These are phyloP conservation scores for Inga leiocalycina DNA, from an alignment of 306 rosid species.

Conservation along the genomic window DNA sequence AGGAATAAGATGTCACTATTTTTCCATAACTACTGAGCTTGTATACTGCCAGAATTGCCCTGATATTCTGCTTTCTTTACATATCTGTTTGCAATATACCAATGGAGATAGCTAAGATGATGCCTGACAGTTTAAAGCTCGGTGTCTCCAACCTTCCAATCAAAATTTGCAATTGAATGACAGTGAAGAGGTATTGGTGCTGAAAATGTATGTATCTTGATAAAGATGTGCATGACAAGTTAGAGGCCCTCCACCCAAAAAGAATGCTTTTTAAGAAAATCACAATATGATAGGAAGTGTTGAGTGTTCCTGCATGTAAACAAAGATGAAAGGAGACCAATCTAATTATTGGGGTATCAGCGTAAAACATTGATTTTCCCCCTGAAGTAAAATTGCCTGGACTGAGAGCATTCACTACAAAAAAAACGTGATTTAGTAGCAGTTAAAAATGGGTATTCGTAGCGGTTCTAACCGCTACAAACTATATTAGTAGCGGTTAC, in stretches of 20 bases:
- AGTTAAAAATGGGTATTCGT: no score
- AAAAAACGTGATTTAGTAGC: no score
- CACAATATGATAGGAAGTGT: background rate
- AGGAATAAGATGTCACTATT: background rate
- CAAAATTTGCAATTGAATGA: slow-evolving; percentile 36
- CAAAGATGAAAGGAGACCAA: background rate
- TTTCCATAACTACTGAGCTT: no score
- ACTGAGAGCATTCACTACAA: background rate
- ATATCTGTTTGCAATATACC: slow-evolving; percentile 92
- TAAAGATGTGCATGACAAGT: background rate
- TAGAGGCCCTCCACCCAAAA: background rate
- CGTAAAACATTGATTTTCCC: background rate
- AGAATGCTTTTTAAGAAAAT: background rate
- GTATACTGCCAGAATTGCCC: no score
- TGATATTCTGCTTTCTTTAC: no score
- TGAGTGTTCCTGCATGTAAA: background rate
- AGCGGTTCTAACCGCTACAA: no score
- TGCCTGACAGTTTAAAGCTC: slow-evolving; percentile 84
- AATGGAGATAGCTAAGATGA: slow-evolving; percentile 72
- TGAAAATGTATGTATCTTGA: background rate
- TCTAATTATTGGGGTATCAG: background rate
- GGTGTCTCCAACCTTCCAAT: slow-evolving; percentile 88
- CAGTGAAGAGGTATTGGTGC: slow-evolving; percentile 23
- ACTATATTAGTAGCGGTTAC: no score
- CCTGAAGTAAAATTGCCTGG: background rate